These are phyloP conservation scores for Exserohilum turcica DNA, from an alignment of 2,329 filamentous ascomycete genomes.

Conservation along the genomic window DNA sequence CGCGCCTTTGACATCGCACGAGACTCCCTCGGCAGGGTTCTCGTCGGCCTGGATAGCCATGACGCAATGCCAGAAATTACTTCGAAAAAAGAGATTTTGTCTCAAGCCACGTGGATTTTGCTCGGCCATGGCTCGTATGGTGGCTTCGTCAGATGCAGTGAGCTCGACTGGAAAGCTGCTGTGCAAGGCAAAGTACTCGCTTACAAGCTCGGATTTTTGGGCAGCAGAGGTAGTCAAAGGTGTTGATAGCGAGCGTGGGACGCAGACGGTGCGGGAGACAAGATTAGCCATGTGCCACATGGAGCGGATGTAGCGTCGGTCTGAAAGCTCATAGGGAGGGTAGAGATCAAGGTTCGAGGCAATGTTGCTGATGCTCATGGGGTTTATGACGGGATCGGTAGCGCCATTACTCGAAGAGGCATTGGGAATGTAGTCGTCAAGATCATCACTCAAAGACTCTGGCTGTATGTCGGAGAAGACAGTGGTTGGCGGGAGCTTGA, in stretches of 20 bases:
- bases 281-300: conserved; percentile 81
- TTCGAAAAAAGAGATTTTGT: conserved; percentile 78
- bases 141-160: conserved; percentile 68
- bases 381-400: conserved; percentile 53
- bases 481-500: conserved; percentile 76
- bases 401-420: conserved; percentile 54
- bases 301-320: conserved; percentile 67
- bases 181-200: conserved; percentile 72
- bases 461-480: conserved; percentile 81
- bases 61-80: conserved; percentile 81
- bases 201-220: conserved; percentile 72
- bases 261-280: conserved; percentile 77
- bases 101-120: conserved; percentile 70
- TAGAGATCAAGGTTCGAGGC: conserved; percentile 48
- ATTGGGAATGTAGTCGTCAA: conserved; percentile 67
- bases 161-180: conserved; percentile 74
- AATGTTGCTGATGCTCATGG: conserved; percentile 58
- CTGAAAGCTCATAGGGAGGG: conserved; percentile 46
- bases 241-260: conserved; percentile 72
- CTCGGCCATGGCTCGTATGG: conserved; percentile 62
- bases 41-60: conserved; percentile 79
- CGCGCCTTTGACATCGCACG: conserved; percentile 67
- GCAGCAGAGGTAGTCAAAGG: conserved; percentile 71
- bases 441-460: conserved; percentile 72
- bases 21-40: conserved; percentile 59